Evolutionary conservation across 2,329 filamentous ascomycete species (phyloP).

Genomic region (Aspergillus tubingensis): DNA sequence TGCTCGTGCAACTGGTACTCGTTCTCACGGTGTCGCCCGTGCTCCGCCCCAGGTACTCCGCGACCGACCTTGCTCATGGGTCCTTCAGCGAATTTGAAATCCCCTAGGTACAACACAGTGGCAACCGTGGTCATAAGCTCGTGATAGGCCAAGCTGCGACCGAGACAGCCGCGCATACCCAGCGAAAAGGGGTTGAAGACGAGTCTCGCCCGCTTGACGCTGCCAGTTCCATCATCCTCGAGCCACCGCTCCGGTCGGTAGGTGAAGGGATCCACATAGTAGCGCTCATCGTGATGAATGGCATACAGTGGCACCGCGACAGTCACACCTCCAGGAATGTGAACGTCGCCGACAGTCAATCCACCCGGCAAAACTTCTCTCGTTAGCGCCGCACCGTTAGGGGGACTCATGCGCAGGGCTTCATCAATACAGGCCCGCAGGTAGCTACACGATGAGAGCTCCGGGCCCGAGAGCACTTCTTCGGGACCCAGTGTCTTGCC

Average conservation of each 20-base stretch:
- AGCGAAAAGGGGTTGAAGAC: neutral
- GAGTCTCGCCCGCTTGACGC: neutral
- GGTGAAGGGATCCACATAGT: neutral
- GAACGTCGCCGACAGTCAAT: neutral
- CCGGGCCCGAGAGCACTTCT: neutral
- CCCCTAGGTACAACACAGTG: neutral
- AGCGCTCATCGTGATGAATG: neutral
- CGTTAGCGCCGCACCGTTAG: neutral
- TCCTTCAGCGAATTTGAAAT: neutral
- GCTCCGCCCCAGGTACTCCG: neutral
- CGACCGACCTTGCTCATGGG: neutral
- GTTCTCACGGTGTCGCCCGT: neutral
- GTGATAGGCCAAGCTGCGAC: neutral
- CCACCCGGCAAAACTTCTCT: neutral
- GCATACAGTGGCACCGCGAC: neutral
- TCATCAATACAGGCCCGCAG: neutral
- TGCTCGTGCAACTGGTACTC: neutral
- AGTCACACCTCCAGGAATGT: neutral
- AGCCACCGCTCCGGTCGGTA: slow-evolving; percentile 9
- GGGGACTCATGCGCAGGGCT: neutral
- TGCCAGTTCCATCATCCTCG: neutral
- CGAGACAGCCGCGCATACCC: neutral
- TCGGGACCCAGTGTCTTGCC: neutral
- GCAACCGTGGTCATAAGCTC: neutral
- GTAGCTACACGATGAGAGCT: neutral